These are phyloP conservation scores for Paratinospora sagittata DNA, from an alignment of 164 flowering plant species.

Conservation along the genomic window DNA sequence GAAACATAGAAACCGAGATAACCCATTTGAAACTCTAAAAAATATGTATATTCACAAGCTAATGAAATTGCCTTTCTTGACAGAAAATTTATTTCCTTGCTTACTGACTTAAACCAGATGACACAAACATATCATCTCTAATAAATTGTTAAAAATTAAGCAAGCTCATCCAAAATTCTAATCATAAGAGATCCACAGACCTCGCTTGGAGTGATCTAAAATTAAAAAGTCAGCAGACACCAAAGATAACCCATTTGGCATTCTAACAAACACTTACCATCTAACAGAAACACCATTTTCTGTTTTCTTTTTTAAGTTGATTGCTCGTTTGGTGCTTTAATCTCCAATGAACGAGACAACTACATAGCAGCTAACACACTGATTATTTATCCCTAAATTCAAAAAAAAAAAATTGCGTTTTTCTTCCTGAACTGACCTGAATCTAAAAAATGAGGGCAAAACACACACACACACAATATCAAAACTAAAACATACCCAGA, in stretches of 20 bases:
- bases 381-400: too few species aligned
- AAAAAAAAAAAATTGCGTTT: too few species aligned
- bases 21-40: too few species aligned
- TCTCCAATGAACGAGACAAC: neutral
- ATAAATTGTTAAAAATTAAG: neutral
- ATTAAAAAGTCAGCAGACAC: neutral
- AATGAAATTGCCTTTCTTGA: too few species aligned
- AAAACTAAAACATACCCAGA: conserved; percentile 45
- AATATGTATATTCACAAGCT: too few species aligned
- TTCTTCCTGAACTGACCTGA: neutral
- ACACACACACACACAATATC: neutral
- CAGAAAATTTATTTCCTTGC: too few species aligned
- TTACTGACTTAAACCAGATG: neutral
- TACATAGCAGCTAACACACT: too few species aligned
- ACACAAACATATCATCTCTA: neutral
- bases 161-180: neutral
- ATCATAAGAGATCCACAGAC: neutral
- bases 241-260: neutral
- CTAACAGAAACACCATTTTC: neutral
- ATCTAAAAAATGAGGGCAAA: neutral
- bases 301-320: neutral
- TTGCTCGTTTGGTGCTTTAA: neutral
- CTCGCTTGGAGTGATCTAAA: neutral
- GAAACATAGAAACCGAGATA: too few species aligned
- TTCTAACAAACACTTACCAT: neutral